These are phyloP conservation scores for Lunularia cruciata DNA, from an alignment of 225 moss, liverwort and hornwort species.

Conservation along the genomic window DNA sequence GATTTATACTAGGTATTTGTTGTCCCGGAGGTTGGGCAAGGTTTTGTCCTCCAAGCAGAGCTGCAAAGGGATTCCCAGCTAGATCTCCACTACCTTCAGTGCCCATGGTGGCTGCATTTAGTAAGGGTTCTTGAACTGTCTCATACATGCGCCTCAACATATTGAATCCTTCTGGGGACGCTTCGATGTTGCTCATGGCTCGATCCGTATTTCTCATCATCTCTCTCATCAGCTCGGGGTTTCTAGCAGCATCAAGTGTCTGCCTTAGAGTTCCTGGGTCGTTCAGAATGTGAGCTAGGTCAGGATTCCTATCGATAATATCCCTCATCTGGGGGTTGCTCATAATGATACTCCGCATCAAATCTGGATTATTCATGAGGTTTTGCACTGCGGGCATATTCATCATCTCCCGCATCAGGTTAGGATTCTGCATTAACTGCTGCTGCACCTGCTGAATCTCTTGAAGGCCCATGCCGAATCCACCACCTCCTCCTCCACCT, in stretches of 20 bases:
- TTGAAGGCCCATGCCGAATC: conserved; percentile 79
- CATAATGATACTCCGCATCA: conserved; percentile 96
- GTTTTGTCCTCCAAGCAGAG: conserved; percentile 71
- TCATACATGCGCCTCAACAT: conserved; percentile 99
- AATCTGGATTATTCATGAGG: conserved; percentile 97
- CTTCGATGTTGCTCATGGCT: conserved; percentile 99
- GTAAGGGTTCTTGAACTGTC: conserved; percentile 91
- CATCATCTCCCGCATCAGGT: conserved; percentile 99
- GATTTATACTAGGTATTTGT: conserved; percentile 46
- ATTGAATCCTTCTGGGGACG: conserved; percentile 98
- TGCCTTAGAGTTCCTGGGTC: conserved; percentile 96
- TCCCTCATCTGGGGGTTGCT: conserved; percentile 99
- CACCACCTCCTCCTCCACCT: conserved; percentile 42
- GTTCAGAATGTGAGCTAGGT: conserved; percentile 90
- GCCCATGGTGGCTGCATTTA: conserved; percentile 97
- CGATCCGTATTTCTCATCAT: conserved; percentile 99
- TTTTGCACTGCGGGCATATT: conserved; percentile 98
- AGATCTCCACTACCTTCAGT: conserved; percentile 75
- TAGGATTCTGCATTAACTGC: conserved; percentile 99
- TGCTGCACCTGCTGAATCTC: conserved; percentile 99
- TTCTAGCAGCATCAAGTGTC: conserved; percentile 94
- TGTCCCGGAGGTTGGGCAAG: conserved; percentile 57
- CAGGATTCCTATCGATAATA: conserved; percentile 96
- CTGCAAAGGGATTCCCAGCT: conserved; percentile 88
- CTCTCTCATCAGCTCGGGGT: conserved; percentile 98